Percentiles rank a stretch among this genome's conserved stretches.
These are phyloP conservation scores for Thalia dealbata DNA, from an alignment of 176 grass and related monocot species.

Conservation along the genomic window DNA sequence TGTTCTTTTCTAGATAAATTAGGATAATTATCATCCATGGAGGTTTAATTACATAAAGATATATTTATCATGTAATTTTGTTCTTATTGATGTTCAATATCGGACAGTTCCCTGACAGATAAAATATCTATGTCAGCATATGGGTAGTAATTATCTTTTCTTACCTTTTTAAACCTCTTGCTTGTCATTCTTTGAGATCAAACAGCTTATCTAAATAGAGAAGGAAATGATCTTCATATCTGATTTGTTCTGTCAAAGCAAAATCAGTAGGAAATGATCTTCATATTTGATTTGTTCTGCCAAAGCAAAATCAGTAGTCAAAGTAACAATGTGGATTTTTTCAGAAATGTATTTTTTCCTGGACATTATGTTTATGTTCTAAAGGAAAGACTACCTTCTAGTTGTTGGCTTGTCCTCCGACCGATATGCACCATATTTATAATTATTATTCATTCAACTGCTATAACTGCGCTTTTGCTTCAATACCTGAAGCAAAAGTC, in stretches of 20 bases:
- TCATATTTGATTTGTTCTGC: not conserved
- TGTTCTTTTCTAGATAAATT: conserved; percentile 4
- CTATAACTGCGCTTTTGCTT: not conserved
- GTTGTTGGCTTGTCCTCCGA: not conserved
- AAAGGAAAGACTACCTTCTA: not conserved
- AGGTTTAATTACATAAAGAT: not conserved
- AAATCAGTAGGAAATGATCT: not conserved
- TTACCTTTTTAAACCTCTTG: not conserved
- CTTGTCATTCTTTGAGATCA: not conserved
- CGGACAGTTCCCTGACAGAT: not conserved
- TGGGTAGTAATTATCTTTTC: not conserved
- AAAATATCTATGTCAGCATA: not conserved
- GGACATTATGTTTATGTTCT: not conserved
- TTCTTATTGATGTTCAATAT: not conserved
- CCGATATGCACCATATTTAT: not conserved
- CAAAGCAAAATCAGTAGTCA: not conserved
- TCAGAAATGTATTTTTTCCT: not conserved
- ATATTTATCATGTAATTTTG: conserved; percentile 6
- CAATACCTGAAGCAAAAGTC: not conserved
- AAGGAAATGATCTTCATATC: not conserved
- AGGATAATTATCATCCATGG: not conserved
- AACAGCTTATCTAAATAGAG: not conserved
- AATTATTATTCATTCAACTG: not conserved
- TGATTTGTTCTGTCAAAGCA: not conserved
- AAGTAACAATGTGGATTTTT: not conserved